These are phyloP conservation scores for Hamamelis virginiana DNA, from an alignment of 164 flowering plant species.

Conservation along the genomic window DNA sequence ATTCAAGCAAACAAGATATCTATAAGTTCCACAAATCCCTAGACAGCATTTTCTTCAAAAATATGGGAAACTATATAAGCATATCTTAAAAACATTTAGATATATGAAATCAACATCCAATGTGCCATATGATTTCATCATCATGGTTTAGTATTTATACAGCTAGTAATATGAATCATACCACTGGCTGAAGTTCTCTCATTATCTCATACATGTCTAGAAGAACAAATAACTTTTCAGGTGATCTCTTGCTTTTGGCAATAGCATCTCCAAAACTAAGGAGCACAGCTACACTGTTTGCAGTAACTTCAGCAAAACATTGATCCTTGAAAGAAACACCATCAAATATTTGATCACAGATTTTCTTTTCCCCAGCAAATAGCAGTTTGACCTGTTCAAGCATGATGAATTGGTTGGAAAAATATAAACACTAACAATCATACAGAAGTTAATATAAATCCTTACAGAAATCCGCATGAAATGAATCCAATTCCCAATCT, in stretches of 20 bases:
- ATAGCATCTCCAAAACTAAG: conserved; percentile 98
- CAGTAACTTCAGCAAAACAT: conserved; percentile 87
- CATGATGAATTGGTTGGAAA: conserved; percentile 13
- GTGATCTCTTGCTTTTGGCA: conserved; percentile 96
- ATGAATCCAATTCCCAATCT: conserved; percentile 93
- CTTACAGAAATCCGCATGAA: conserved; percentile 89
- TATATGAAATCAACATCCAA: neutral
- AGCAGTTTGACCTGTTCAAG: conserved; percentile 83
- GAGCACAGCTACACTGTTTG: conserved; percentile 73
- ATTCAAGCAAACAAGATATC: too few relatives aligned
- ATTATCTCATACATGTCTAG: conserved; percentile 96
- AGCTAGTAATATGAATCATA: conserved; percentile 25
- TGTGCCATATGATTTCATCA: neutral
- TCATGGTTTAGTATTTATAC: neutral
- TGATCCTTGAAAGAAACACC: conserved; percentile 69
- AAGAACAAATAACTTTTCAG: conserved; percentile 92
- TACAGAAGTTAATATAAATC: conserved; percentile 6
- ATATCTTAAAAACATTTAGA: neutral
- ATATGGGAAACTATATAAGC: neutral
- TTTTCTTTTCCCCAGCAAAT: conserved; percentile 78
- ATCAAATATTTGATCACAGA: conserved; percentile 89
- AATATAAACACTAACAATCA: conserved; percentile 4
- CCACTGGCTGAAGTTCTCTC: conserved; percentile 93
- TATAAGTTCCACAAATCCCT: neutral
- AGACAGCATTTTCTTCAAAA: neutral